A percentile compares a stretch with the other conserved stretches of the same genome.
Conservation (phyloP, 1,284 basidiomycete species). For the Ganoderma sinense region DNA sequence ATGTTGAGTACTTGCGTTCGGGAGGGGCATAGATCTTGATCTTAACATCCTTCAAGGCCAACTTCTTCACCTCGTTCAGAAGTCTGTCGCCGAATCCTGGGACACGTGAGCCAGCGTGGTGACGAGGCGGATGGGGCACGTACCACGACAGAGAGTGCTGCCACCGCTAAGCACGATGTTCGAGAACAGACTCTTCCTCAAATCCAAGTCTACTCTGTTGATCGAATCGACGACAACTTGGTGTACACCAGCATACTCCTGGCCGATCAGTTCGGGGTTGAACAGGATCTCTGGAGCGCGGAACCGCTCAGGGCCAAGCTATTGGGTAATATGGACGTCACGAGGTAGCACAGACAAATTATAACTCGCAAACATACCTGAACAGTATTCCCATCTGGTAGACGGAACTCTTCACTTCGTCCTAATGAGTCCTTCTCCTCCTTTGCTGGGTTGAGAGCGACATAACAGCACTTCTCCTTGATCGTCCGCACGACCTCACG, state of each 20-base stretch:
- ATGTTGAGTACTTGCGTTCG: slow-evolving; percentile 99
- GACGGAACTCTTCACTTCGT: slow-evolving; percentile 87
- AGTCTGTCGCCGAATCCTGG: slow-evolving; percentile 96
- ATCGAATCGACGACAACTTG: slow-evolving; percentile 94
- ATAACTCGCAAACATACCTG: slow-evolving; percentile 61
- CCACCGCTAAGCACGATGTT: slow-evolving; percentile 98
- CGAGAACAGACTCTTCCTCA: slow-evolving; percentile 94
- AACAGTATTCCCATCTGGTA: slow-evolving; percentile 96
- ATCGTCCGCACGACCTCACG: slow-evolving; percentile 97
- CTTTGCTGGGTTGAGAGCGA: slow-evolving; percentile 90
- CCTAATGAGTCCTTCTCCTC: slow-evolving; percentile 92
- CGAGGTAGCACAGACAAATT: background rate
- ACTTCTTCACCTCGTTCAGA: slow-evolving; percentile 94
- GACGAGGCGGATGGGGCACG: slow-evolving; percentile 28
- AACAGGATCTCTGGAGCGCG: slow-evolving; percentile 98
- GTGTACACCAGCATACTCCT: slow-evolving; percentile 97
- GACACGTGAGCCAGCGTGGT: slow-evolving; percentile 7
- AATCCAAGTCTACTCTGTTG: slow-evolving; percentile 86
- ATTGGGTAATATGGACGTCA: slow-evolving; percentile 9
- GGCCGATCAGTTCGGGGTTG: slow-evolving; percentile 96
- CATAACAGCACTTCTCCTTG: slow-evolving; percentile 98
- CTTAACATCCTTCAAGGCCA: slow-evolving; percentile 97
- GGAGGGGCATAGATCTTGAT: slow-evolving; percentile 99
- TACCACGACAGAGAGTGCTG: slow-evolving; percentile 93
- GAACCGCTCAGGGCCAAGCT: slow-evolving; percentile 97